phyloP scores from a whole-genome alignment of 257 asterid species.

The Solanum microdontum region DNA sequence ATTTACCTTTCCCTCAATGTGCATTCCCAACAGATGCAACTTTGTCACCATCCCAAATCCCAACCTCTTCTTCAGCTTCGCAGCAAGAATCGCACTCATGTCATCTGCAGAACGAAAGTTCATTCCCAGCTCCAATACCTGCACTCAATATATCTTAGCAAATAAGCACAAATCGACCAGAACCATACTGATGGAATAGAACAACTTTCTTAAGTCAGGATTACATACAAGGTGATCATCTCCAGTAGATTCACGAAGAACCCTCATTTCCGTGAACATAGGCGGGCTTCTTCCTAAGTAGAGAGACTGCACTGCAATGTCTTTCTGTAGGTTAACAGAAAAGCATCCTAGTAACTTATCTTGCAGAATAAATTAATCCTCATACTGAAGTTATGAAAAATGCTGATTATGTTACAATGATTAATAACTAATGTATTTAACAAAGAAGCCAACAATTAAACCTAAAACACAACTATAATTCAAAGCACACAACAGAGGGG shows the following conservation, averaged over 20 bases:
- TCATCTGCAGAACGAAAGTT: slow-evolving; percentile 72
- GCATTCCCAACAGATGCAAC: slow-evolving; percentile 86
- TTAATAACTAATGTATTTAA: not conserved
- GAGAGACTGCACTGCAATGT: slow-evolving; percentile 55
- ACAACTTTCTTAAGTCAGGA: not conserved
- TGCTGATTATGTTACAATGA: not conserved
- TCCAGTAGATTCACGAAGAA: slow-evolving; percentile 50
- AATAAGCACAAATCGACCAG: not conserved
- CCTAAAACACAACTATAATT: not conserved
- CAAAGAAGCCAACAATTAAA: not conserved
- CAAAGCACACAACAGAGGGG: not conserved
- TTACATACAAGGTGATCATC: slow-evolving; percentile 85
- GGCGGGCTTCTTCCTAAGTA: slow-evolving; percentile 95
- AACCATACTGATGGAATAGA: not conserved
- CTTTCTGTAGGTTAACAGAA: slow-evolving; percentile 37
- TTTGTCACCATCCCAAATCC: slow-evolving; percentile 90
- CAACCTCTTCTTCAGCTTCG: slow-evolving; percentile 62
- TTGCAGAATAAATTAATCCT: not conserved
- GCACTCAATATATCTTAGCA: slow-evolving; percentile 1
- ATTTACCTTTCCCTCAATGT: slow-evolving; percentile 89
- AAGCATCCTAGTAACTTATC: not conserved
- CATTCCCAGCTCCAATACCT: slow-evolving; percentile 85
- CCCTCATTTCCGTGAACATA: slow-evolving; percentile 83
- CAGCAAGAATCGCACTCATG: slow-evolving; percentile 81
- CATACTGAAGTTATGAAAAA: not conserved